Evolutionary conservation across 768 basidiomycete genomes (phyloP).

Genomic region (Phanerochaete carnosa): DNA sequence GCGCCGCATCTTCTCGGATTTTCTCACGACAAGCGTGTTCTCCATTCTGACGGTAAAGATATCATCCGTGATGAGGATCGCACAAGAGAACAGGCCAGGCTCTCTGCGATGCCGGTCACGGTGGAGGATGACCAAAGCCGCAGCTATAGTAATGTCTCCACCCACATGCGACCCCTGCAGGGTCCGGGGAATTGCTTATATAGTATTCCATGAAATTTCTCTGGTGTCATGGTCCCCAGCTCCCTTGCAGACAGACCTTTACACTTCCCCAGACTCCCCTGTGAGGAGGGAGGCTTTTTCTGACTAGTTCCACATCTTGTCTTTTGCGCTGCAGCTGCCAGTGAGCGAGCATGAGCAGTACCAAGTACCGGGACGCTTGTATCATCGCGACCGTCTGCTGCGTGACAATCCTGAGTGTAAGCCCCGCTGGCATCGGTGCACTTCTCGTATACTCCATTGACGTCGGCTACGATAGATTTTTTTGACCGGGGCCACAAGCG

Average conservation of each 20-base stretch:
- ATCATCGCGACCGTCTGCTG: slow-evolving; percentile 19
- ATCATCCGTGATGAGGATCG: not conserved
- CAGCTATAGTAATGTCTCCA: not conserved
- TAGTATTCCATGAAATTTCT: not conserved
- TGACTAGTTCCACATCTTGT: not conserved
- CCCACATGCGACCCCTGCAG: not conserved
- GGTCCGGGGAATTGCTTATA: not conserved
- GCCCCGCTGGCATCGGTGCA: not conserved
- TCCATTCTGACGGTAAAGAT: not conserved
- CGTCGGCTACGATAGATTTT: slow-evolving; percentile 12
- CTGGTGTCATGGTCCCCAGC: not conserved
- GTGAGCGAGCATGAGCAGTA: slow-evolving; percentile 2
- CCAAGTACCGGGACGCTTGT: not conserved
- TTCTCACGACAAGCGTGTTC: not conserved
- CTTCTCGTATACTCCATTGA: not conserved
- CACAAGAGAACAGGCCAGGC: not conserved
- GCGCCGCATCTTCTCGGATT: not conserved
- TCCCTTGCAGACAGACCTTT: not conserved
- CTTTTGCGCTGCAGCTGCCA: not conserved
- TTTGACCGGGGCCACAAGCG: slow-evolving; percentile 19
- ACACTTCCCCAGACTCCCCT: not conserved
- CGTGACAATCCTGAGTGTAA: slow-evolving; percentile 19
- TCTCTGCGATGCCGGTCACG: not conserved
- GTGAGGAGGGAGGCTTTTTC: not conserved
- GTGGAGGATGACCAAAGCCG: not conserved